Evolutionary conservation across 768 basidiomycete genomes (phyloP).

Genomic region (Harrya chromipes): DNA sequence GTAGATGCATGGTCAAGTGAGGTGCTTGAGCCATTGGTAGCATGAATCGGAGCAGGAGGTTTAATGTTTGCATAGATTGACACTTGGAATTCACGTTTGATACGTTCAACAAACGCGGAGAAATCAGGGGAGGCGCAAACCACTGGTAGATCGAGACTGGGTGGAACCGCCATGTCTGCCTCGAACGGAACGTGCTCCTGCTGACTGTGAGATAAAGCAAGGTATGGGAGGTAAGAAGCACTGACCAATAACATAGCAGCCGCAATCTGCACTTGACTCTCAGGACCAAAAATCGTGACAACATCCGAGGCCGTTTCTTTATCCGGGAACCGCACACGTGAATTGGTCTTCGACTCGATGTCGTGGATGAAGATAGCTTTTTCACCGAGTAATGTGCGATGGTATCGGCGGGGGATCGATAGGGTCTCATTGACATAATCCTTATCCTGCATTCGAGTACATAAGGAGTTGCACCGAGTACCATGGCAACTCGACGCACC

Average conservation of each 20-base stretch:
- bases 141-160: conserved; percentile 72
- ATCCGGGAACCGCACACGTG: conserved; percentile 86
- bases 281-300: conserved; percentile 95
- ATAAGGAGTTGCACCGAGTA: not conserved
- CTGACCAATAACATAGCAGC: conserved; percentile 91
- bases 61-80: conserved; percentile 83
- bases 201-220: conserved; percentile 4
- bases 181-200: conserved; percentile 97
- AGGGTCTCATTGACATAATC: conserved; percentile 94
- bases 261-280: conserved; percentile 95
- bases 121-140: conserved; percentile 82
- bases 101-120: conserved; percentile 76
- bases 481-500: conserved; percentile 42
- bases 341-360: conserved; percentile 96
- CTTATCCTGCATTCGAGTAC: conserved; percentile 65
- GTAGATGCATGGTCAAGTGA: conserved; percentile 47
- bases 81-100: conserved; percentile 94
- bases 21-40: conserved; percentile 46
- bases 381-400: conserved; percentile 92
- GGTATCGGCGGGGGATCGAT: conserved; percentile 91
- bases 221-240: conserved; percentile 1
- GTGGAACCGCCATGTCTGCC: conserved; percentile 89
- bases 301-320: conserved; percentile 94
- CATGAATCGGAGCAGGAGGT: conserved; percentile 29
- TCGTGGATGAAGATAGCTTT: conserved; percentile 97